These are phyloP conservation scores for Xylaria cubensis DNA, from an alignment of 495 filamentous ascomycete genomes.

Conservation along the genomic window DNA sequence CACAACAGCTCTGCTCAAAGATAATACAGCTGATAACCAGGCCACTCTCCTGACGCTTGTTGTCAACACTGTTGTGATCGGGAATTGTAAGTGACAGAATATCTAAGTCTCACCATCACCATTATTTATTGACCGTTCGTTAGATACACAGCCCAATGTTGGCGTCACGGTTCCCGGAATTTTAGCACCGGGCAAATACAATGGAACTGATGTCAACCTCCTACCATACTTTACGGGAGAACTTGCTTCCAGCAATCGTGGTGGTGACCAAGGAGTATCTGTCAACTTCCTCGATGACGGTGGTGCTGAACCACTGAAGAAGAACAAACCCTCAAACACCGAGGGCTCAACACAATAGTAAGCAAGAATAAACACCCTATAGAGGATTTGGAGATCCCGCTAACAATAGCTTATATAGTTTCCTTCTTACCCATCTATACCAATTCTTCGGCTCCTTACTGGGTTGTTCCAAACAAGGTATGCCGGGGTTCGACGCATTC, in stretches of 20 bases:
- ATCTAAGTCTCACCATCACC: not conserved
- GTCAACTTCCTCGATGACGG: constrained; percentile 65
- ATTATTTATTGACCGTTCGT: not conserved
- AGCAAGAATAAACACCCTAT: not conserved
- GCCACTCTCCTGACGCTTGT: constrained; percentile 56
- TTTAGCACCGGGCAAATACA: constrained; percentile 50
- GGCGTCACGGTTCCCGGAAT: constrained; percentile 57
- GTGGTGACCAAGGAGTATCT: constrained; percentile 42
- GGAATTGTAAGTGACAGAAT: constrained; percentile 48
- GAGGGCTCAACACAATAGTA: constrained; percentile 59
- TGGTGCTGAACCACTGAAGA: constrained; percentile 55
- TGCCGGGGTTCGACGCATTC: constrained; percentile 51
- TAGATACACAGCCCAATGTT: constrained; percentile 56
- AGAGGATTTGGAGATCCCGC: not conserved
- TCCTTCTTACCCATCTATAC: constrained; percentile 63
- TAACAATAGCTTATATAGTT: constrained; percentile 36
- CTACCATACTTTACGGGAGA: constrained; percentile 60
- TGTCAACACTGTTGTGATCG: constrained; percentile 63
- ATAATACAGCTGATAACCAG: constrained; percentile 62
- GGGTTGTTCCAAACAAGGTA: constrained; percentile 55
- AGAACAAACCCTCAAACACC: constrained; percentile 55
- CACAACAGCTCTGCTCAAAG: constrained; percentile 56
- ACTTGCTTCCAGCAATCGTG: constrained; percentile 54
- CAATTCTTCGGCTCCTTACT: constrained; percentile 60
- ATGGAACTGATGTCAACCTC: constrained; percentile 58